phyloP scores from a whole-genome alignment of 805 yeast genomes.

The Ogataea pignaliae region DNA sequence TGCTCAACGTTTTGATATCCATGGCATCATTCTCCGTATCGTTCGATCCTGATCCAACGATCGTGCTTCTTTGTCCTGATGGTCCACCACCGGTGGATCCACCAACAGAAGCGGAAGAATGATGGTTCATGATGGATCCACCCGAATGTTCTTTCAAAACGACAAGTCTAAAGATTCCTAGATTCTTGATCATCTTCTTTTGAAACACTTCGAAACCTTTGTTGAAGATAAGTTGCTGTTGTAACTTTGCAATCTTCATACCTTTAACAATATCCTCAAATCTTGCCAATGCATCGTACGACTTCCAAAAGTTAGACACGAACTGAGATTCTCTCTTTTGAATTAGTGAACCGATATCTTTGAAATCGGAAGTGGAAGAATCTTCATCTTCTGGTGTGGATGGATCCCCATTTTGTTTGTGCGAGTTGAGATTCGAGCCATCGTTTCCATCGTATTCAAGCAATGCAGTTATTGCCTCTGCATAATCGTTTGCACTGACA shows the following conservation, averaged over 20 bases:
- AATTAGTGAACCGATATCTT: conserved; percentile 24
- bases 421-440: conserved; percentile 12
- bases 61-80: not conserved
- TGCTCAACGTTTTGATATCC: conserved; percentile 35
- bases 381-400: conserved; percentile 21
- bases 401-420: conserved; percentile 8
- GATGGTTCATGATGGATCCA: not conserved
- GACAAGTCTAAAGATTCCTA: conserved; percentile 77
- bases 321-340: conserved; percentile 30
- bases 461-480: conserved; percentile 81
- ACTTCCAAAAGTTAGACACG: conserved; percentile 47
- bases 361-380: conserved; percentile 25
- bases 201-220: conserved; percentile 91
- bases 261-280: conserved; percentile 63
- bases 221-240: conserved; percentile 78
- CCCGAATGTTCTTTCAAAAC: conserved; percentile 69
- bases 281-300: conserved; percentile 49
- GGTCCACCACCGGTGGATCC: conserved; percentile 4
- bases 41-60: conserved; percentile 6
- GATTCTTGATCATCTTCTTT: conserved; percentile 70
- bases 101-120: conserved; percentile 11
- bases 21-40: conserved; percentile 25
- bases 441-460: conserved; percentile 59
- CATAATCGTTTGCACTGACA: conserved; percentile 88
- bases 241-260: conserved; percentile 72